These are phyloP conservation scores for Zostera marina DNA, from an alignment of 116 monocot species.

Conservation along the genomic window DNA sequence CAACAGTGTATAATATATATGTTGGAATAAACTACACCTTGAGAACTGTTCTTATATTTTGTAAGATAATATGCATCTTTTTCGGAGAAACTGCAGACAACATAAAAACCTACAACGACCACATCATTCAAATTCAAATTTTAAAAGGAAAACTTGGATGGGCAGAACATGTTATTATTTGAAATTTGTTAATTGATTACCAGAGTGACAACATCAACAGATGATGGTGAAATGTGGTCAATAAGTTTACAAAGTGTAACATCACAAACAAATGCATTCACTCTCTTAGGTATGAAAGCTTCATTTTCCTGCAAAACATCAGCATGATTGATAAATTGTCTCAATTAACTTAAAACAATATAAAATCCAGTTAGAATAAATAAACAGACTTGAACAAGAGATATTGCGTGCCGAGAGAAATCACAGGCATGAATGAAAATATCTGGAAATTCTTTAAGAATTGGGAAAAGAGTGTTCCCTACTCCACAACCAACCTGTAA, in stretches of 20 bases:
- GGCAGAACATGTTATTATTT: not conserved
- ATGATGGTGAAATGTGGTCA: slow-evolving; percentile 9
- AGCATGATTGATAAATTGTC: not conserved
- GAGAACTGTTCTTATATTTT: slow-evolving; percentile 14
- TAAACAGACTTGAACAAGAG: slow-evolving; percentile 9
- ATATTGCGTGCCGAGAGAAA: slow-evolving; percentile 16
- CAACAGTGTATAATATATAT: not conserved
- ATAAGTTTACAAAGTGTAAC: slow-evolving; percentile 11
- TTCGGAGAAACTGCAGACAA: slow-evolving; percentile 21
- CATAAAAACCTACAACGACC: slow-evolving; percentile 15
- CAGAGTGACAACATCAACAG: slow-evolving; percentile 22
- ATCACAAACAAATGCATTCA: slow-evolving; percentile 23
- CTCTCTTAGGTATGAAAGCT: slow-evolving; percentile 8
- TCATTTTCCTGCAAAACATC: slow-evolving; percentile 9
- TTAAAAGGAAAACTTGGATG: not conserved
- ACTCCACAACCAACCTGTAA: slow-evolving; percentile 27
- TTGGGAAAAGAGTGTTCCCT: slow-evolving; percentile 23
- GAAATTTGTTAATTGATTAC: slow-evolving; percentile 5
- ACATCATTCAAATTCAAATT: not conserved
- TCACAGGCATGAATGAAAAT: slow-evolving; percentile 27
- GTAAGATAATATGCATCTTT: slow-evolving; percentile 14
- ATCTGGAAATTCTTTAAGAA: slow-evolving; percentile 13
- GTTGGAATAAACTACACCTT: slow-evolving; percentile 7
- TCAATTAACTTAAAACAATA: not conserved
- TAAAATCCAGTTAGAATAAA: not conserved